These are phyloP conservation scores for Iris pallida DNA, from an alignment of 116 monocot species.

Conservation along the genomic window DNA sequence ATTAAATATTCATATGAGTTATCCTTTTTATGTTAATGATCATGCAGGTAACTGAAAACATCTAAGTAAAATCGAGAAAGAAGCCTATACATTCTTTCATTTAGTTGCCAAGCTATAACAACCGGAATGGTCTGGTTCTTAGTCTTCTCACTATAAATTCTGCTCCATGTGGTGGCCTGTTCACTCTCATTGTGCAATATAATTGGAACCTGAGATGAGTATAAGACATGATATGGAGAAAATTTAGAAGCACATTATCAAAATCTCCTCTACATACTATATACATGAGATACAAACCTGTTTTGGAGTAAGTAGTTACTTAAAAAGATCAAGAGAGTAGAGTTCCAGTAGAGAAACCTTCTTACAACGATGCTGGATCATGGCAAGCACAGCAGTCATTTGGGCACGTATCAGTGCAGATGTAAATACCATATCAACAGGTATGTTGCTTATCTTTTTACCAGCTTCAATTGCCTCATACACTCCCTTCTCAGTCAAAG, in stretches of 20 bases:
- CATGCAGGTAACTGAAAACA: conserved; percentile 9
- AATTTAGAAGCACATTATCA: not conserved
- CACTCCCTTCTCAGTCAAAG: conserved; percentile 86
- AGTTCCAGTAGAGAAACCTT: conserved; percentile 40
- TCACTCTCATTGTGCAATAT: conserved; percentile 78
- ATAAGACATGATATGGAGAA: not conserved
- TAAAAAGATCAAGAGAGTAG: not conserved
- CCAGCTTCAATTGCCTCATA: conserved; percentile 98
- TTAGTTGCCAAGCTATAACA: conserved; percentile 90
- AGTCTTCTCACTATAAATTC: conserved; percentile 75
- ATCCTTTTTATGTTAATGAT: not conserved
- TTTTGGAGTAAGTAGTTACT: not conserved
- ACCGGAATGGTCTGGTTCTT: conserved; percentile 86
- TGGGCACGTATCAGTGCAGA: conserved; percentile 94
- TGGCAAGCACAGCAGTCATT: conserved; percentile 99
- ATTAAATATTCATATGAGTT: not conserved
- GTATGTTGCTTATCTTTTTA: conserved; percentile 86
- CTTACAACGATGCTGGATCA: conserved; percentile 94
- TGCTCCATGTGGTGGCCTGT: conserved; percentile 68
- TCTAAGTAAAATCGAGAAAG: not conserved
- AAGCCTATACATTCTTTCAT: conserved; percentile 86
- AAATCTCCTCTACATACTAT: not conserved
- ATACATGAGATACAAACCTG: not conserved
- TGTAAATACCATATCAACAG: conserved; percentile 87
- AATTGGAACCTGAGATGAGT: conserved; percentile 68